Evolutionary conservation across 2,329 filamentous ascomycete genomes (phyloP).

Genomic region (Alternaria panax): DNA sequence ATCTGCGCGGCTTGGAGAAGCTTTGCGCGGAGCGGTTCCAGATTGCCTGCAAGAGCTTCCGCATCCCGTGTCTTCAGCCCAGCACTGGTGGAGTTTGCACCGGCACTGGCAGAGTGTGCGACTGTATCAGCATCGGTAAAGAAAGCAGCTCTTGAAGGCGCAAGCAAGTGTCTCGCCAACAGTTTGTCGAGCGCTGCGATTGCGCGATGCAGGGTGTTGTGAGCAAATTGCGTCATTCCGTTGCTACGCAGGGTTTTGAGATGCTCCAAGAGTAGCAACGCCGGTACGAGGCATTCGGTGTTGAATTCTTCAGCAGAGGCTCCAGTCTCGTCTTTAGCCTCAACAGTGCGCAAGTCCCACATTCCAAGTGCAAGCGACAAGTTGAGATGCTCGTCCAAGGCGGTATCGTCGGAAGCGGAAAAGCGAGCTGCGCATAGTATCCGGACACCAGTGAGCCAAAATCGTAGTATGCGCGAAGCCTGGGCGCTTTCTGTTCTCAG

Average conservation of each 20-base stretch:
- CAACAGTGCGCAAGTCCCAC: slow-evolving; percentile 45
- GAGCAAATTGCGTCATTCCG: background rate
- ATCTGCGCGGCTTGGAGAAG: slow-evolving; percentile 44
- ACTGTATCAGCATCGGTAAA: slow-evolving; percentile 28
- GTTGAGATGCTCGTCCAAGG: slow-evolving; percentile 23
- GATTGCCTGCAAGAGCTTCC: slow-evolving; percentile 25
- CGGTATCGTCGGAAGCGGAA: background rate
- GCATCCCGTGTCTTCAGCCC: slow-evolving; percentile 18
- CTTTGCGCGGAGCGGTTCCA: slow-evolving; percentile 39
- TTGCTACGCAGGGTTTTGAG: slow-evolving; percentile 16
- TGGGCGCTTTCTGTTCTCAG: slow-evolving; percentile 45
- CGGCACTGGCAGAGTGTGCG: slow-evolving; percentile 7
- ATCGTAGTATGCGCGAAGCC: slow-evolving; percentile 46
- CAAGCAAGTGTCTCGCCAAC: slow-evolving; percentile 53
- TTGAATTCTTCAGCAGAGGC: slow-evolving; percentile 48
- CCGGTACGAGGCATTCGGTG: slow-evolving; percentile 47
- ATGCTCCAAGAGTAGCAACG: slow-evolving; percentile 34
- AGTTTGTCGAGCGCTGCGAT: slow-evolving; percentile 43
- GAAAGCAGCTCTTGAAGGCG: slow-evolving; percentile 51
- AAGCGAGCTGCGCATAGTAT: slow-evolving; percentile 14
- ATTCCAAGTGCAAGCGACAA: slow-evolving; percentile 38
- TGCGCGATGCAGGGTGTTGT: slow-evolving; percentile 13
- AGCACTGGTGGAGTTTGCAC: slow-evolving; percentile 3
- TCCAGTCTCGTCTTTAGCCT: slow-evolving; percentile 35
- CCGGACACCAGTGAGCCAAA: slow-evolving; percentile 43